Base-by-base conservation (phyloP, 441 rosid genomes). In the Pelargonium australe region DNA sequence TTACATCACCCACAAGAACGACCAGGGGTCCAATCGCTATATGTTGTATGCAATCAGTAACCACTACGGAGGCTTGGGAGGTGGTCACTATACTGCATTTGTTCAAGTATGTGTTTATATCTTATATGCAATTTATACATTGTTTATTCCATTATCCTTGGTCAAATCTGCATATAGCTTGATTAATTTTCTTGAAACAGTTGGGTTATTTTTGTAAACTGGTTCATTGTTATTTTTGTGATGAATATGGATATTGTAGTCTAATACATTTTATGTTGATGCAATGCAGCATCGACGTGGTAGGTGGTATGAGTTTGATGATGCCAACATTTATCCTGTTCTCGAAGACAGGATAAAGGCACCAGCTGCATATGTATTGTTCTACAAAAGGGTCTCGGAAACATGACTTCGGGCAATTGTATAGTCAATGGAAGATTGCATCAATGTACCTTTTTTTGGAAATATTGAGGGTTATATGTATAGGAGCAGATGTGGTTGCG, bases 321-420 rank as follows among this genome's bases (percentile, higher is more conserved):
- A 95, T 80, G 87, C 92, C 79, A 86, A 79, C 57, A 98, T 95
- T 70, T 64, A 65, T 75, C 85, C 85, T 17, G 84, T 92, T 67
- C 60, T 84, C 77, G 84, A 77, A 78, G 96, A 95, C 74, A 92
- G 85, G 82, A 88, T 92, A 75, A 95, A 89, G 83, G 83, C 92
- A 63, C 85, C 96, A 0, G 97, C 99, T 69, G 99, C 98, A 40
- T 95, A 92, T 76, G 97, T 92, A 79, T 89, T 95, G 64, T 95
- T 92, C 85, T 89, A 90, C 83, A 85, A 88, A 88, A 94, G 98
- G 79, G 84, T 90, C 37, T 75, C 77, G 16, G 92, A 83, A 65
- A 76, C 37, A 64, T 81, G 75, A 79, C 43, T 45, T 60, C 40
- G 62, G 44, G 43, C 43, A 40, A 40, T 40, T 40, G 63, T 20